Evolutionary conservation across 129 eudicot species (phyloP).

Genomic region (Tanacetum coccineum): DNA sequence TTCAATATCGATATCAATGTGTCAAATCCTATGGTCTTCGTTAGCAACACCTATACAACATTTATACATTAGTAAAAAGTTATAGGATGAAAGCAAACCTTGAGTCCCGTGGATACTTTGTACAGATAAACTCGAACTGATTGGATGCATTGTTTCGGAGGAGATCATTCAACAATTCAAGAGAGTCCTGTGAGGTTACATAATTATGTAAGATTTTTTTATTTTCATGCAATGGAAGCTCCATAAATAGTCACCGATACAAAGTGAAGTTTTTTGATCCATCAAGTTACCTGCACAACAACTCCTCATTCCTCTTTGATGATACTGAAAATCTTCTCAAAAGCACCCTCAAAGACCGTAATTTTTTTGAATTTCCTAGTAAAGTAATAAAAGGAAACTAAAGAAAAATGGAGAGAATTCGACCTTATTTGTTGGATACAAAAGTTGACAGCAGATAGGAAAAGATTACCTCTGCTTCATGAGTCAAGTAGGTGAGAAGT

Average conservation of each 20-base stretch:
- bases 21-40: slow-evolving; percentile 90
- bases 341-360: slow-evolving; percentile 94
- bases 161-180: slow-evolving; percentile 82
- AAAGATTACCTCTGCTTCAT: slow-evolving; percentile 81
- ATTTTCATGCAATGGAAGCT: too few species aligned
- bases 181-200: too few species aligned
- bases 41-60: slow-evolving; percentile 61
- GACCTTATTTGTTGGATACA: slow-evolving; percentile 8
- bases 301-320: slow-evolving; percentile 96
- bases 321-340: slow-evolving; percentile 88
- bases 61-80: slow-evolving; percentile 27
- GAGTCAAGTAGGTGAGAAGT: slow-evolving; percentile 90
- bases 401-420: slow-evolving; percentile 7
- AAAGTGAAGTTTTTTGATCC: too few species aligned
- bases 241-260: too few species aligned
- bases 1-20: slow-evolving; percentile 71
- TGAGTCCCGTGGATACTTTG: background rate
- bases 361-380: slow-evolving; percentile 93
- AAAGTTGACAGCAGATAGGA: slow-evolving; percentile 11
- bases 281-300: too few species aligned
- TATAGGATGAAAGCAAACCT: slow-evolving; percentile 11
- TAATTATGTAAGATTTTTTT: too few species aligned
- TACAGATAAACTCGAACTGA: slow-evolving; percentile 40
- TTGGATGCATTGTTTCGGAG: slow-evolving; percentile 76
- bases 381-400: slow-evolving; percentile 5